Conservation (phyloP, 441 rosid species). For the Aquilaria agallochum region DNA sequence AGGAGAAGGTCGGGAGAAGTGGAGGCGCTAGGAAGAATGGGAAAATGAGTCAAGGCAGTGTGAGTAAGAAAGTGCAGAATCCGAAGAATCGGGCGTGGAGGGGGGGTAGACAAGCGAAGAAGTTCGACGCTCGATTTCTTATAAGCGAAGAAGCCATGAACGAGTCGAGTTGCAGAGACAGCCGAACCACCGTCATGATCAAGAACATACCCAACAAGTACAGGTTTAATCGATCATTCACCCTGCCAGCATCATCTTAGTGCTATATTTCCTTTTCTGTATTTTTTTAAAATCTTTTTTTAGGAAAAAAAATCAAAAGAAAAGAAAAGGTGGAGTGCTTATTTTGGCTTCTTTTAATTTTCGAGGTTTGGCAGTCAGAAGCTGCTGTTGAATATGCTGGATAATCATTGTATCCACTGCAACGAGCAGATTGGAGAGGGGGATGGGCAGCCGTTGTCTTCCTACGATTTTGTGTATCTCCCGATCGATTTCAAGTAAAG, state of each 20-base stretch:
- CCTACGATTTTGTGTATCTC: conserved; percentile 89
- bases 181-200: conserved; percentile 94
- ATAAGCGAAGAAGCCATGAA: conserved; percentile 55
- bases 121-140: conserved; percentile 62
- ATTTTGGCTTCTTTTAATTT: background rate
- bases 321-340: too few species aligned
- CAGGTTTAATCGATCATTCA: conserved; percentile 40
- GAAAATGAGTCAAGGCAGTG: conserved; percentile 23
- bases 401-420: conserved; percentile 89
- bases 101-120: conserved; percentile 39
- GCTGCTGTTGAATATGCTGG: conserved; percentile 85
- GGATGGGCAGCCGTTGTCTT: conserved; percentile 64
- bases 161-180: conserved; percentile 52
- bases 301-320: background rate
- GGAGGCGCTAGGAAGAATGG: conserved; percentile 19
- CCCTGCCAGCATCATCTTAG: background rate
- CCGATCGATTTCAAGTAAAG: conserved; percentile 93
- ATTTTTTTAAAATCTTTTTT: background rate
- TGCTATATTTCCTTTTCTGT: background rate
- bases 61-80: conserved; percentile 27
- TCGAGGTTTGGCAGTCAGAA: conserved; percentile 59
- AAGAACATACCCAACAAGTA: conserved; percentile 99
- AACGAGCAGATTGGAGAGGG: conserved; percentile 62
- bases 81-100: conserved; percentile 44
- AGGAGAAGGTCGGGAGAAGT: conserved; percentile 5